Evolutionary conservation across 2,329 filamentous ascomycete genomes (phyloP).

Genomic region (Aspergillus ibericus): DNA sequence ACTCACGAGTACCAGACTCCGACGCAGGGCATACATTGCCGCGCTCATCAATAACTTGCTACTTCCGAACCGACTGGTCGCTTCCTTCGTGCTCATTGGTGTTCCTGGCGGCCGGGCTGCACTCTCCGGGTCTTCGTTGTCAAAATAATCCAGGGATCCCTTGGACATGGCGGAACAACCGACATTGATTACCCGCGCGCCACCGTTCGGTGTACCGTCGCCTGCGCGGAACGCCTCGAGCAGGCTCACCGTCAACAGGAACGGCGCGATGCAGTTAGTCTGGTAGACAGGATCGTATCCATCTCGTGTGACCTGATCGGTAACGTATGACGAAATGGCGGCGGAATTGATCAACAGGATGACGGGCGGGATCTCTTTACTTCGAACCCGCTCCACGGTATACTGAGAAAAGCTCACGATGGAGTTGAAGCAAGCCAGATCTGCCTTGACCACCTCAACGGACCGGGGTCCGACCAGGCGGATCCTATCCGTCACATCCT

Average conservation of each 20-base stretch:
- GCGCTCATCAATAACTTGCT: conserved; percentile 38
- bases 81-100: conserved; percentile 31
- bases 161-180: conserved; percentile 34
- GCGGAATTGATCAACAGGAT: conserved; percentile 35
- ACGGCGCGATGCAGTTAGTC: conserved; percentile 38
- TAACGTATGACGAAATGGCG: conserved; percentile 34
- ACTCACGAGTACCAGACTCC: conserved; percentile 37
- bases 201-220: conserved; percentile 30
- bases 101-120: conserved; percentile 23
- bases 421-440: conserved; percentile 35
- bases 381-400: conserved; percentile 35
- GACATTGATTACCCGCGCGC: conserved; percentile 38
- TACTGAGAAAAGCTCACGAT: conserved; percentile 31
- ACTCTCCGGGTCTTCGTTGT: conserved; percentile 21
- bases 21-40: conserved; percentile 38
- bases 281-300: conserved; percentile 40
- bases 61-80: conserved; percentile 33
- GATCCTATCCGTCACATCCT: conserved; percentile 28
- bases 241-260: conserved; percentile 36
- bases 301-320: conserved; percentile 32
- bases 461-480: conserved; percentile 36
- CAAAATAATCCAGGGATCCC: conserved; percentile 36
- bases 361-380: conserved; percentile 37
- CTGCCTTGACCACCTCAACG: conserved; percentile 32
- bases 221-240: conserved; percentile 39